Base-by-base conservation (phyloP, 495 filamentous ascomycete species). In the Aspergillus leporis region DNA sequence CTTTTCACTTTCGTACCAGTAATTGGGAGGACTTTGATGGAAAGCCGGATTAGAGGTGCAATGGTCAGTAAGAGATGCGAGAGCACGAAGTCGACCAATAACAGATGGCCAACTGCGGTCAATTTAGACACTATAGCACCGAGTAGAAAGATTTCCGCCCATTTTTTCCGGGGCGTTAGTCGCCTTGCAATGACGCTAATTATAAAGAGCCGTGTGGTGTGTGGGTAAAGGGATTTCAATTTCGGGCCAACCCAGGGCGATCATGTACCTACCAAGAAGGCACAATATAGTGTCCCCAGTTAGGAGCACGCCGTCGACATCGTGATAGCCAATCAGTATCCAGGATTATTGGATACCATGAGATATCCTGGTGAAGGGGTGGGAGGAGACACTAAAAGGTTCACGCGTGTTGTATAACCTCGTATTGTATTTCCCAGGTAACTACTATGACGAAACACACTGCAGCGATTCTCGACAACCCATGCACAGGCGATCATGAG, bases 131-230 rank as follows among this genome's bases (percentile, higher is more conserved):
- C 43, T 47, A 47, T 47, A 47, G 1, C 19, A 14, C 16, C 7
- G 10, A 21, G 21, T 8, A 47, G 21, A 47, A 47, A 47, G 19
- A 47, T 23, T 21, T 10, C 23, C 23, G 43, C 16, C 43, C 43
- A 22, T 47, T 47, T 19, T 43, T 47, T 23, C 23, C 21, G 43
- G n/a, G 25, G 18, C 21, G 43, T 23, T 23, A 23, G 19, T 47
- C 43, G n/a, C 43, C 43, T 47, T 47, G 43, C 43, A 22, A 47
- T 23, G 43, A 47, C 43, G 43, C 43, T 47, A 47, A 23, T 23
- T 10, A 47, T 23, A 18, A 8, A 47, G 21, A 47, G 43, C 21
- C 43, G 43, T 47, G 43, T 47, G 43, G 43, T 47, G 5, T 16
- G 43, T 47, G 43, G 43, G 43, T 47, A 47, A 45, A 23, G 21